Evolutionary conservation across 768 basidiomycete species (phyloP), one percentile per base, ranked within the genome.

Genomic region (Crucibulum laeve): DNA sequence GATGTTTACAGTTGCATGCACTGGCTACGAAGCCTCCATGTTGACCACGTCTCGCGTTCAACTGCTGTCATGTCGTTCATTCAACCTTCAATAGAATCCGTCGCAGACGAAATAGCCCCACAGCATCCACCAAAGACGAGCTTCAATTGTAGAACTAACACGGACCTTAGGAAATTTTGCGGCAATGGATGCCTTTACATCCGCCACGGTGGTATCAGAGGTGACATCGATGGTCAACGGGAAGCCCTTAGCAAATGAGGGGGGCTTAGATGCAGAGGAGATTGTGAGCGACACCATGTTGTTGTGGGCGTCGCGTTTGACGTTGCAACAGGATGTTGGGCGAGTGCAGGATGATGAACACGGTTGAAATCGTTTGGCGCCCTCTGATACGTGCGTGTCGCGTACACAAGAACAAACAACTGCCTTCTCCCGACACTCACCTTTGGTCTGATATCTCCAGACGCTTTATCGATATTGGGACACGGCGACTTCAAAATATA

Each of bases 101-200:
- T n/a, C 28, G 28, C n/a, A 10, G 28, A 30, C 28, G n/a, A n/a
- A n/a, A n/a, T n/a, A n/a, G n/a, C n/a, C n/a, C n/a, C n/a, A n/a
- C n/a, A n/a, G n/a, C n/a, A n/a, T n/a, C n/a, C n/a, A n/a, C n/a
- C n/a, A n/a, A n/a, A n/a, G n/a, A n/a, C n/a, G n/a, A n/a, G n/a
- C n/a, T n/a, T n/a, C n/a, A n/a, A n/a, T n/a, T n/a, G n/a, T n/a
- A n/a, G n/a, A n/a, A n/a, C 32, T 32, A 24, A 33, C 38, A 50
- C 58, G 45, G 45, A 69, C 70, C 52, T 69, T 68, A 2, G 67
- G 67, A 40, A 59, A 67, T 47, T 60, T 62, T 3, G 54, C 46
- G 6, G 78, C 69, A 45, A 94, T 69, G 13, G 77, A 77, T 15
- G 56, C 59, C 65, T 93, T 92, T 46, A 92, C 70, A 46, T 90